These are phyloP conservation scores for Rhizophora mangle DNA, from an alignment of 345 rosid genomes.

Conservation along the genomic window DNA sequence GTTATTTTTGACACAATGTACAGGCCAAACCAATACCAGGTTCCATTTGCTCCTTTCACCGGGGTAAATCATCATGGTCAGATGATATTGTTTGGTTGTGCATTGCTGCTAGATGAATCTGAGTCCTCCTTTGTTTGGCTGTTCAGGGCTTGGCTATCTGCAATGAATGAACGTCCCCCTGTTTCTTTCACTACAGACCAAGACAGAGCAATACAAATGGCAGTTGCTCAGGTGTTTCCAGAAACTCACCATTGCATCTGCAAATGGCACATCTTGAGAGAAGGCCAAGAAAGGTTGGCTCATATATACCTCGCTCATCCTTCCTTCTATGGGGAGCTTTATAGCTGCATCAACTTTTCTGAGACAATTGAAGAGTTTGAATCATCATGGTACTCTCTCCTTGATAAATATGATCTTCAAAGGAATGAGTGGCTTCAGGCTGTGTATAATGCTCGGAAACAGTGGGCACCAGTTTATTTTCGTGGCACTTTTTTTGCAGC, in stretches of 20 bases:
- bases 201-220: slow-evolving; percentile 66
- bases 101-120: slow-evolving; percentile 64
- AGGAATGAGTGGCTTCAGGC: slow-evolving; percentile 66
- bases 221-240: slow-evolving; percentile 55
- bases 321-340: slow-evolving; percentile 55
- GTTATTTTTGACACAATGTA: slow-evolving; percentile 64
- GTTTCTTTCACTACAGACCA: slow-evolving; percentile 63
- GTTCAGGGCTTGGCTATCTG: slow-evolving; percentile 57
- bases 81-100: slow-evolving; percentile 63
- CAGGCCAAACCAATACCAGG: slow-evolving; percentile 64
- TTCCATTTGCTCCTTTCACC: slow-evolving; percentile 70
- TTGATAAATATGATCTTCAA: slow-evolving; percentile 47
- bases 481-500: slow-evolving; percentile 60
- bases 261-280: slow-evolving; percentile 71
- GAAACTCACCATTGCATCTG: slow-evolving; percentile 63
- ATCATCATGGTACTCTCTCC: slow-evolving; percentile 48
- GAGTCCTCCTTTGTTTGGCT: slow-evolving; percentile 65
- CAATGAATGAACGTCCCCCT: slow-evolving; percentile 54
- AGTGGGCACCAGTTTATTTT: slow-evolving; percentile 76
- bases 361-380: slow-evolving; percentile 66
- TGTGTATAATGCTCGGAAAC: slow-evolving; percentile 54
- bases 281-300: slow-evolving; percentile 69
- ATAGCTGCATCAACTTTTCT: slow-evolving; percentile 58
- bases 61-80: slow-evolving; percentile 69
- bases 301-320: slow-evolving; percentile 57